Evolutionary conservation across 2,329 filamentous ascomycete species (phyloP), one percentile per base, ranked within the genome.

Genomic region (Juglanconis juglandina): DNA sequence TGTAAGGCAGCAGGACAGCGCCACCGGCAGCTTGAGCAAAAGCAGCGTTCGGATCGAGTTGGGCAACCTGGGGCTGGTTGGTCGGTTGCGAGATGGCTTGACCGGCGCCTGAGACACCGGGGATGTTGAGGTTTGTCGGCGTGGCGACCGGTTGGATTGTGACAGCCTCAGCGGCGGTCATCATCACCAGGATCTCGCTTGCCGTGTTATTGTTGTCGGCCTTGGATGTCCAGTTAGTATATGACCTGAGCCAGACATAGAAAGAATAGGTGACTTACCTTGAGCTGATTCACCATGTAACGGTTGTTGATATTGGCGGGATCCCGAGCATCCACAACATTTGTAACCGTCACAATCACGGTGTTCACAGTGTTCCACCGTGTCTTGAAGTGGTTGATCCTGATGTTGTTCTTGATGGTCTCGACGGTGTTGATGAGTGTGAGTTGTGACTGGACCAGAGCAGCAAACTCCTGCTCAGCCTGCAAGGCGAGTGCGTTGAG

Each of bases 321-420:
- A 47, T 68, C 68, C n/a, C 74, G 71, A 24, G 69, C 66, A 59
- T 77, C 75, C 14, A 76, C 64, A 4, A 77, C 61, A 5, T 71
- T 69, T 3, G 74, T 72, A 13, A 77, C 73, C 3, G 67, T 70
- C 9, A 77, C 71, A 39, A 77, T 73, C 39, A 77, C 69, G 8
- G 68, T 71, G 65, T 77, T 76, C 71, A 76, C 42, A 1, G 14
- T 8, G 10, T 11, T 57, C 58, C 46, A 56, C 32, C 56, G 41
- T 24, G 47, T 66, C 63, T 70, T 70, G 66, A 77, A 75, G 61
- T 73, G 71, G 65, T 77, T 77, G 49, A 76, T 58, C 9, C 75
- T 72, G 62, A 81, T 76, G 63, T 76, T 77, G 62, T 77, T 73
- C 71, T 77, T 76, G 67, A 77, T 72, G 30, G 69, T 71, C 63